phyloP scores from a whole-genome alignment of 1,139 yeast species.

The Scheffersomyces parashehatae region DNA sequence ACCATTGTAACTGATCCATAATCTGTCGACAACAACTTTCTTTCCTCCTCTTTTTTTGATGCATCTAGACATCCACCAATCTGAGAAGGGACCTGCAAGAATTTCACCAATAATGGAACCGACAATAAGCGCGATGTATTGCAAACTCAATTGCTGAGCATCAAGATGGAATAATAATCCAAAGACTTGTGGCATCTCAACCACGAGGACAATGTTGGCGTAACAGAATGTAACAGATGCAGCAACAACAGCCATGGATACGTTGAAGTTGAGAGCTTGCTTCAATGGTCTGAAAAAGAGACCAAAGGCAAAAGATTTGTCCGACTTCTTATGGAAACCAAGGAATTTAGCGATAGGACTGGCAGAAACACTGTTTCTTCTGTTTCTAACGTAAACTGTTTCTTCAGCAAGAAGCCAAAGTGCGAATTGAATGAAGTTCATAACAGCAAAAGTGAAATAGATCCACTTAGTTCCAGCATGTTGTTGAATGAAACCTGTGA shows the following conservation, averaged over 20 bases:
- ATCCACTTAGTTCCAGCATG: slow-evolving; percentile 9
- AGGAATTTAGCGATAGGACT: slow-evolving; percentile 1
- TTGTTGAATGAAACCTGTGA: slow-evolving; percentile 13
- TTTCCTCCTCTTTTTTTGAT: slow-evolving; percentile 12
- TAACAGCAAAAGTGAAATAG: slow-evolving; percentile 13
- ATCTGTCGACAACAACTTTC: slow-evolving; percentile 19
- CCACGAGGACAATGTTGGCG: slow-evolving; percentile 23
- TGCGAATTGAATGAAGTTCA: slow-evolving; percentile 13
- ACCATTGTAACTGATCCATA: slow-evolving; percentile 23
- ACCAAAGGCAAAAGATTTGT: slow-evolving; percentile 4
- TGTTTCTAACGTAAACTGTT: slow-evolving; percentile 11
- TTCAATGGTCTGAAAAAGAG: slow-evolving; percentile 14
- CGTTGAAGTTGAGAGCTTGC: slow-evolving; percentile 11
- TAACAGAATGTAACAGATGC: slow-evolving; percentile 22
- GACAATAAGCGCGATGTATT: slow-evolving; percentile 21
- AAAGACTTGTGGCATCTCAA: slow-evolving; percentile 25
- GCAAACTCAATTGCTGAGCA: slow-evolving; percentile 23
- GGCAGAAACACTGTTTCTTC: not conserved
- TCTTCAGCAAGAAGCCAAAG: slow-evolving; percentile 13
- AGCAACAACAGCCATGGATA: slow-evolving; percentile 16
- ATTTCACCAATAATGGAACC: slow-evolving; percentile 26
- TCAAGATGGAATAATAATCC: slow-evolving; percentile 19
- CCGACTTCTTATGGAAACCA: slow-evolving; percentile 6
- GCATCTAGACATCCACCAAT: slow-evolving; percentile 23
- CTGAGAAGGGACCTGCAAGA: slow-evolving; percentile 25